These are phyloP conservation scores for Barnettozyma siamensis DNA, from an alignment of 805 yeast genomes.

Conservation along the genomic window DNA sequence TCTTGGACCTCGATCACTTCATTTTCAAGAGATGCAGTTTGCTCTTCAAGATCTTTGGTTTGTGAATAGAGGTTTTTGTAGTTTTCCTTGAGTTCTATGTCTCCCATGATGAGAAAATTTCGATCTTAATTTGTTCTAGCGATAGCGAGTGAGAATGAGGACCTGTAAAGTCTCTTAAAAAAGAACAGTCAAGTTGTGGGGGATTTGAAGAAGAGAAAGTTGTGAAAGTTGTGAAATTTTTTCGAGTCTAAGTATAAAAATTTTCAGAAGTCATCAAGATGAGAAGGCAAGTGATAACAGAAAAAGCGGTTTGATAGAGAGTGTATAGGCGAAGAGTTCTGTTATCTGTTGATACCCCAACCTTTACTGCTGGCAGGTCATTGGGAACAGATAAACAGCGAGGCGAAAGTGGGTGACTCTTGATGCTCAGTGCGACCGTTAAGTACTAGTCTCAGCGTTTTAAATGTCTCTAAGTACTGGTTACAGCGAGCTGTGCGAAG, in stretches of 20 bases:
- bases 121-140: too few species aligned
- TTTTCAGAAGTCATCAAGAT: not conserved
- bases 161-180: too few species aligned
- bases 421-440: not conserved
- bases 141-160: too few species aligned
- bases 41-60: slow-evolving; percentile 11
- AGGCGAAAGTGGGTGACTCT: not conserved
- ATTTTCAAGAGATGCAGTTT: slow-evolving; percentile 11
- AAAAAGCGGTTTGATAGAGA: not conserved
- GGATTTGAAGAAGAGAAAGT: too few species aligned
- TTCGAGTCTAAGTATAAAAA: too few species aligned
- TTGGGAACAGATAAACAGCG: not conserved
- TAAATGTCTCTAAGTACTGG: slow-evolving; percentile 14
- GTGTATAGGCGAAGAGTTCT: not conserved
- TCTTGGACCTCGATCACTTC: slow-evolving; percentile 21
- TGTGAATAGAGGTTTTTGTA: not conserved
- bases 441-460: slow-evolving; percentile 9
- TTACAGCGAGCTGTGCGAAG: slow-evolving; percentile 8
- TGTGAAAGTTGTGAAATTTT: too few species aligned
- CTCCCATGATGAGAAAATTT: too few species aligned
- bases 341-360: not conserved
- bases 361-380: not conserved
- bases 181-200: too few species aligned
- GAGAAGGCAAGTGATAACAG: not conserved
- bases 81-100: not conserved